These are phyloP conservation scores for Beta corolliflora DNA, from an alignment of 179 eudicot species.

Conservation along the genomic window DNA sequence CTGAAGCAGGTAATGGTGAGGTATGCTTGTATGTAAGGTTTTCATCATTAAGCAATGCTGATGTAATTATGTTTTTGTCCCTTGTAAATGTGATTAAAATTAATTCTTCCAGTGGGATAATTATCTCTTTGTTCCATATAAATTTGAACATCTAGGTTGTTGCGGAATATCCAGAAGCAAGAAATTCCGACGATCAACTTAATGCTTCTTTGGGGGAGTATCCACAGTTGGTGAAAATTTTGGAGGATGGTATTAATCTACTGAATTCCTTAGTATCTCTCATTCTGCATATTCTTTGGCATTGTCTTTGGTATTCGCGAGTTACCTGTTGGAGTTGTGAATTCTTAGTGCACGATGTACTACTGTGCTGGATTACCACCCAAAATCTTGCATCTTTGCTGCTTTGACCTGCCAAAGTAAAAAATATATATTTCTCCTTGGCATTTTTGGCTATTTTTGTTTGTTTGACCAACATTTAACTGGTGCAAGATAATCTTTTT, in stretches of 20 bases:
- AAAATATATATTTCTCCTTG: not conserved
- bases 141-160: constrained; percentile 55
- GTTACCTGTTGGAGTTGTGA: not conserved
- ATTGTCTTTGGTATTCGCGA: not conserved
- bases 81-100: not conserved
- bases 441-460: not conserved
- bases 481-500: not conserved
- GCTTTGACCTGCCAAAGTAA: too few species aligned
- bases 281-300: not conserved
- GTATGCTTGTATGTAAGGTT: constrained; percentile 45
- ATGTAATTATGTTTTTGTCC: not conserved
- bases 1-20: constrained; percentile 91
- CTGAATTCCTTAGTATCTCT: not conserved
- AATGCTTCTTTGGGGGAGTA: constrained; percentile 60
- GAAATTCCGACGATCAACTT: constrained; percentile 52
- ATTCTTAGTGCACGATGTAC: not conserved
- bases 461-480: not conserved
- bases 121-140: constrained; percentile 22
- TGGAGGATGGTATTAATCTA: constrained; percentile 76
- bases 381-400: not conserved
- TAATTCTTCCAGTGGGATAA: constrained; percentile 16
- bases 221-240: constrained; percentile 57
- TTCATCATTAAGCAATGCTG: constrained; percentile 15
- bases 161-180: constrained; percentile 71
- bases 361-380: not conserved